phyloP scores from a whole-genome alignment of 495 filamentous ascomycete species.

The Parathielavia hyrcaniae region DNA sequence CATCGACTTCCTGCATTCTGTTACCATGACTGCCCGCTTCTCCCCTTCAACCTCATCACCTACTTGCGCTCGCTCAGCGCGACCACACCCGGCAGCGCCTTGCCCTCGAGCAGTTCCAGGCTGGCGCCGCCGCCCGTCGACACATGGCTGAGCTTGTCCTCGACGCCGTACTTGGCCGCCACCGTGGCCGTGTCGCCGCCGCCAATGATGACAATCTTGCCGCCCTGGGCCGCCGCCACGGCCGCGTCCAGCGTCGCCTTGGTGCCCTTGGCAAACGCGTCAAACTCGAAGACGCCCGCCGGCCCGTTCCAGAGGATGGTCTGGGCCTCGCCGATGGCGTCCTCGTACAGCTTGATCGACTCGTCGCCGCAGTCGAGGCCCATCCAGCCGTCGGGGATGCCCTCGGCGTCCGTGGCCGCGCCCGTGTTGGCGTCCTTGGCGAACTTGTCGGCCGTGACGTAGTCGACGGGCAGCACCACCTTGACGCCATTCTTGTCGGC shows the following conservation, averaged over 20 bases:
- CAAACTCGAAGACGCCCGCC: constrained; percentile 93
- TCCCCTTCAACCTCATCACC: neutral
- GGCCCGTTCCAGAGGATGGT: constrained; percentile 99
- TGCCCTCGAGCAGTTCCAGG: constrained; percentile 93
- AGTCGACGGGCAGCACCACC: constrained; percentile 89
- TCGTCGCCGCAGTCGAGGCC: constrained; percentile 90
- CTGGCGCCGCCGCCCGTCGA: constrained; percentile 95
- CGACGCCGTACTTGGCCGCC: constrained; percentile 90
- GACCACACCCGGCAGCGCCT: constrained; percentile 88
- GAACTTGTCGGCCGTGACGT: constrained; percentile 95
- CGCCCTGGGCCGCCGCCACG: constrained; percentile 67
- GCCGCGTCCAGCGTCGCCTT: constrained; percentile 83
- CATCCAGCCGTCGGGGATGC: constrained; percentile 96
- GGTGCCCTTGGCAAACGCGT: constrained; percentile 85
- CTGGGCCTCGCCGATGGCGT: constrained; percentile 78
- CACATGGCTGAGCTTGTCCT: constrained; percentile 96
- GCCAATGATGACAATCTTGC: constrained; percentile 94
- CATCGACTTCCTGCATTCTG: constrained; percentile 6
- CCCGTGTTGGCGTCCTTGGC: constrained; percentile 72
- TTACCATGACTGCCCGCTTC: constrained; percentile 2
- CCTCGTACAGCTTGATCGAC: constrained; percentile 75
- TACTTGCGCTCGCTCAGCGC: constrained; percentile 72
- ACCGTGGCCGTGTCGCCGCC: constrained; percentile 98
- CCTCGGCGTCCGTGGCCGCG: constrained; percentile 75
- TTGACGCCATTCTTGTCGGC: constrained; percentile 93